Base-by-base conservation (phyloP, 2,329 filamentous ascomycete species). In the Sporothrix euskadiensis region DNA sequence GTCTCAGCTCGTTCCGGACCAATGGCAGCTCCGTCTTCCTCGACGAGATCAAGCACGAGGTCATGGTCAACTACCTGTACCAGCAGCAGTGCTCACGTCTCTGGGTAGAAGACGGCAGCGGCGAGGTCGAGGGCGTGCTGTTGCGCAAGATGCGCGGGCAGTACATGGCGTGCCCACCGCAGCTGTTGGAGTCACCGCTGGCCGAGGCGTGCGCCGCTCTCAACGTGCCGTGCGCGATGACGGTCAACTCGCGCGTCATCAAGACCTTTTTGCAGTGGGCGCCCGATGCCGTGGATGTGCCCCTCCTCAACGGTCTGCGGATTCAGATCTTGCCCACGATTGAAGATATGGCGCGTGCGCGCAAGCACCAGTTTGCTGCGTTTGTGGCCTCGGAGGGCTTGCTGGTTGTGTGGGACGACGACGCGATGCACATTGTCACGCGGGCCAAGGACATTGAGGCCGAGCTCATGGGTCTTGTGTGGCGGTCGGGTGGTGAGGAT, bases 51-150 rank as follows among this genome's bases (percentile, higher is more conserved):
- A 92, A 91, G 81, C 90, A 93, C 78, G 92, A 94, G 81, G 90
- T 94, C 75, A 94, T 94, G 91, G 91, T 92, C 74, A 94, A 92
- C 82, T 93, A 93, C 80, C 84, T 94, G 35, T 93, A 93, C 81
- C 92, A 94, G 80, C 91, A 94, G 80, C 91, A 94, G 82, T 93
- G 91, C 78, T 87, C 88, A 14, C 88, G 89, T 75, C 85, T 93
- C 47, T 94, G 92, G 92, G 89, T 94, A 26, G 88, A 88, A 44
- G 90, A 93, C 77, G 88, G 87, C 49, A 89, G 86, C 68, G 90
- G 90, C 14, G 88, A 91, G 76, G 81, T 89, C 6, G 92, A 94
- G 80, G 92, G 92, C 76, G 91, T 94, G 39, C 82, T 94, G 26
- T 83, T 94, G 66, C 87, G 91, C 76, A 93, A 92, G 78, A 80